Evolutionary conservation across 768 basidiomycete genomes (phyloP).

Genomic region (Podaxis sp.): DNA sequence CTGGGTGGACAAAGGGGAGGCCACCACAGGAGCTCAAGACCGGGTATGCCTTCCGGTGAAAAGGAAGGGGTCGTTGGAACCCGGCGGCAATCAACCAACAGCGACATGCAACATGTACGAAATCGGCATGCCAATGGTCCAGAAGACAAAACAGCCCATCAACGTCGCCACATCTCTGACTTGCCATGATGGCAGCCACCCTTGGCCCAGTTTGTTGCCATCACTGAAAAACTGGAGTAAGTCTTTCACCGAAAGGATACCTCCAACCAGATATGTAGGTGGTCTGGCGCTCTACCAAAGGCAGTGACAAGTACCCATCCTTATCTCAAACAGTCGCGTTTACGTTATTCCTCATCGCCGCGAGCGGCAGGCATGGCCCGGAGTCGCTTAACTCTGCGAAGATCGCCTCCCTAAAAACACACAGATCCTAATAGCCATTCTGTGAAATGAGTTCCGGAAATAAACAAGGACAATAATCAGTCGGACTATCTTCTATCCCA

Average conservation of each 20-base stretch:
- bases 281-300: no score
- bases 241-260: neutral
- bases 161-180: neutral
- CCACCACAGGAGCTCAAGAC: conserved; percentile 3
- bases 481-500: neutral
- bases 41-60: conserved; percentile 1
- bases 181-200: neutral
- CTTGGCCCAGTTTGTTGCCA: neutral
- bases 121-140: neutral
- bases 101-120: neutral
- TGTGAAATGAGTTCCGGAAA: neutral
- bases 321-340: neutral
- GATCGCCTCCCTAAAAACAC: neutral
- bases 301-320: no score
- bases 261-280: neutral
- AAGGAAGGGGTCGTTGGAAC: neutral
- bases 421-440: neutral
- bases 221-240: neutral
- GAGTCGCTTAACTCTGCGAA: neutral
- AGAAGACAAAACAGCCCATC: neutral
- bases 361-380: neutral
- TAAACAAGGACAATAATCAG: neutral
- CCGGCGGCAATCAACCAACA: conserved; percentile 4
- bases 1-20: neutral
- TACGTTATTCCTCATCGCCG: neutral